These are phyloP conservation scores for Pholiota molesta DNA, from an alignment of 768 basidiomycete genomes.

Conservation along the genomic window DNA sequence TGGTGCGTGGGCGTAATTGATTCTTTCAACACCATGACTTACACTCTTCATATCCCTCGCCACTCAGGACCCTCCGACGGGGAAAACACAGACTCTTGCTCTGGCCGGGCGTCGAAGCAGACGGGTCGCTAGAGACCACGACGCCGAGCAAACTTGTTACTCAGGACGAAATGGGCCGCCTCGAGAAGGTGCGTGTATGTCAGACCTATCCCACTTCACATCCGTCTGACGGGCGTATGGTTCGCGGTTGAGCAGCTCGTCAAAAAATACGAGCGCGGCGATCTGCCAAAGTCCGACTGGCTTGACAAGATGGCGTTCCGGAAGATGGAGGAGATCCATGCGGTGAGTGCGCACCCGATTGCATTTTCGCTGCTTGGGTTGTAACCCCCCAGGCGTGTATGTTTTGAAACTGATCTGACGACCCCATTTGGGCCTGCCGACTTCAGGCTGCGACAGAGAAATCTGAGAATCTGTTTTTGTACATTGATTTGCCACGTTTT, in stretches of 20 bases:
- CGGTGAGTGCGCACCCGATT: slow-evolving; percentile 50
- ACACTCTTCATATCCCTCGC: no score
- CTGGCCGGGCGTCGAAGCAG: slow-evolving; percentile 85
- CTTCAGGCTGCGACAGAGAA: slow-evolving; percentile 85
- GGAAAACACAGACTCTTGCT: slow-evolving; percentile 90
- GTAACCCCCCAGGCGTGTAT: neutral
- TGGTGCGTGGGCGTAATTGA: slow-evolving; percentile 51
- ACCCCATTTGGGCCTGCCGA: neutral
- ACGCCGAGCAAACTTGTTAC: slow-evolving; percentile 87
- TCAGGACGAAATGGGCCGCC: slow-evolving; percentile 91
- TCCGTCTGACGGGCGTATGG: neutral
- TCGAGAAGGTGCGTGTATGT: slow-evolving; percentile 78
- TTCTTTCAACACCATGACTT: neutral
- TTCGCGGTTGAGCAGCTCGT: slow-evolving; percentile 56
- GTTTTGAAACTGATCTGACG: neutral
- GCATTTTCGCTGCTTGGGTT: neutral
- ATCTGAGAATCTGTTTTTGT: slow-evolving; percentile 93
- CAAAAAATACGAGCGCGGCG: slow-evolving; percentile 95
- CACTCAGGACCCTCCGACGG: slow-evolving; percentile 73
- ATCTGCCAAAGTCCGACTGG: slow-evolving; percentile 95
- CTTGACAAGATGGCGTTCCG: slow-evolving; percentile 91
- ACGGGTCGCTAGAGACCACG: slow-evolving; percentile 76
- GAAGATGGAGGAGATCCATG: slow-evolving; percentile 94
- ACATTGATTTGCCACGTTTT: slow-evolving; percentile 94
- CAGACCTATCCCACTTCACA: neutral